Percentiles rank a stretch among this genome's conserved stretches.
Conservation (phyloP, 78 protist genomes). For the Polysphondylium violaceum region DNA sequence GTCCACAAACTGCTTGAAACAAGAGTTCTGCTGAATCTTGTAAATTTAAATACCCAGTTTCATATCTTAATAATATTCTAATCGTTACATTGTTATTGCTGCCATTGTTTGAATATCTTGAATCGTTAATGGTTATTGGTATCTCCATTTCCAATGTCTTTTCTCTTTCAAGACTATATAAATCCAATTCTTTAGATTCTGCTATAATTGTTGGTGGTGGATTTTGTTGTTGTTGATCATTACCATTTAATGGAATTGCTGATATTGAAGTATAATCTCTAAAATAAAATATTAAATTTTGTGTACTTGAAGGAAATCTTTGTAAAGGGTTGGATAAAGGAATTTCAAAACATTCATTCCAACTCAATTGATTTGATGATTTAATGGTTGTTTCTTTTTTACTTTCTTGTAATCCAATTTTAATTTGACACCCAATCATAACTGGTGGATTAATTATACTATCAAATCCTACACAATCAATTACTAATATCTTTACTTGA, state of each 20-base stretch:
- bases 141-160: conserved; percentile 26
- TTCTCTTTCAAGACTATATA: conserved; percentile 42
- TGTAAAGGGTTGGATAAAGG: conserved; percentile 49
- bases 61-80: conserved; percentile 27
- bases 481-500: conserved; percentile 18
- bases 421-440: conserved; percentile 33
- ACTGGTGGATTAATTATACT: not conserved
- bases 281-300: conserved; percentile 21
- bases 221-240: not conserved
- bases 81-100: not conserved
- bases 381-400: conserved; percentile 23
- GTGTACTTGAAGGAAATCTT: conserved; percentile 37
- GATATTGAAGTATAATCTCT: conserved; percentile 14
- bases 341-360: conserved; percentile 67
- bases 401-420: conserved; percentile 18
- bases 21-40: conserved; percentile 50
- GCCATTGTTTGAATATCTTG: not conserved
- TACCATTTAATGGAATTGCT: not conserved
- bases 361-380: not conserved
- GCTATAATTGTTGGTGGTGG: conserved; percentile 27
- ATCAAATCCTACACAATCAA: conserved; percentile 29
- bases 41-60: conserved; percentile 16
- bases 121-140: not conserved
- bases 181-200: conserved; percentile 47
- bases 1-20: conserved; percentile 46